These are phyloP conservation scores for Phtheirospermum japonicum DNA, from an alignment of 257 asterid genomes.

Conservation along the genomic window DNA sequence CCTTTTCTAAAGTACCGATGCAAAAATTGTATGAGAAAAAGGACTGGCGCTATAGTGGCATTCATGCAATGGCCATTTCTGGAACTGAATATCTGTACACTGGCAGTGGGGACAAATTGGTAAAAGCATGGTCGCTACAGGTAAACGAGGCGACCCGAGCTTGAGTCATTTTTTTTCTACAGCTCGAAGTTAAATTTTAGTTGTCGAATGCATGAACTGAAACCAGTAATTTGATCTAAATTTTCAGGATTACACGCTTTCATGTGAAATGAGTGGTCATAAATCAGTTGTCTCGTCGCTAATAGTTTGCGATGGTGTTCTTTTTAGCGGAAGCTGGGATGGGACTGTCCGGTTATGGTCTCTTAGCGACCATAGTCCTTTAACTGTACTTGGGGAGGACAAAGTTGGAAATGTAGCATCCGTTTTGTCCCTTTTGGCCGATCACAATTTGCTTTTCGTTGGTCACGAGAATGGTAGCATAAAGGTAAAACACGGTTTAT, in stretches of 20 bases:
- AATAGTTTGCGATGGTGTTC: conserved; percentile 57
- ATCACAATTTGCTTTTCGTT: conserved; percentile 46
- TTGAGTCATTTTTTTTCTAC: background rate
- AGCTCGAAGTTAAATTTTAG: conserved; percentile 3
- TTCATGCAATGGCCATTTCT: conserved; percentile 81
- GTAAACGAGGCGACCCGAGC: conserved; percentile 26
- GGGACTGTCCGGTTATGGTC: conserved; percentile 93
- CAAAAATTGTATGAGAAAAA: conserved; percentile 61
- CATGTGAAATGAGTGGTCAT: conserved; percentile 76
- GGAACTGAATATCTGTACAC: conserved; percentile 64
- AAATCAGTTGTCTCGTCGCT: conserved; percentile 73
- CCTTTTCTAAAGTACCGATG: conserved; percentile 51
- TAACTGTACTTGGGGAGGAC: conserved; percentile 70
- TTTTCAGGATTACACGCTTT: conserved; percentile 61
- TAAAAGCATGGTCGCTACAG: conserved; percentile 96
- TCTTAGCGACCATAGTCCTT: conserved; percentile 70
- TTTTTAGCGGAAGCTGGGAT: conserved; percentile 98
- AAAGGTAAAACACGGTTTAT: conserved; percentile 37
- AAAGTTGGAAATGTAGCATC: conserved; percentile 44
- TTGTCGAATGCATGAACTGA: conserved; percentile 21
- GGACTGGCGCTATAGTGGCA: conserved; percentile 98
- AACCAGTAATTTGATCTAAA: conserved; percentile 7
- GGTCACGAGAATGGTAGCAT: conserved; percentile 69
- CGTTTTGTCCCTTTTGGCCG: conserved; percentile 61
- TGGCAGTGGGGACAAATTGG: conserved; percentile 86